Percentiles rank a stretch among this genome's conserved stretches.
Conservation (phyloP, 2,329 filamentous ascomycete species). For the Colletotrichum filicis region DNA sequence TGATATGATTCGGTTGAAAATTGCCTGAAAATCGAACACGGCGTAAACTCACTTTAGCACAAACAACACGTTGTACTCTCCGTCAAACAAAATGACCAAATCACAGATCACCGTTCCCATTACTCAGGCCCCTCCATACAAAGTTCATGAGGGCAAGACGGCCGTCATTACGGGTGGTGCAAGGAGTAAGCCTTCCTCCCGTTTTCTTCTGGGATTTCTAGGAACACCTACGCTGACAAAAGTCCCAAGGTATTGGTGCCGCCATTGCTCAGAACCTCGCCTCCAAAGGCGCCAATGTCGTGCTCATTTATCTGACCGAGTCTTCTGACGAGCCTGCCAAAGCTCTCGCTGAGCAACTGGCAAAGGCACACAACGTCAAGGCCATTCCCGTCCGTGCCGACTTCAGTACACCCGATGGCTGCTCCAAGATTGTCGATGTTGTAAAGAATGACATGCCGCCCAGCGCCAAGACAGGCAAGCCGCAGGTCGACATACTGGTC, state of each 20-base stretch:
- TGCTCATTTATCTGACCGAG: slow-evolving; percentile 70
- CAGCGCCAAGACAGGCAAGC: slow-evolving; percentile 58
- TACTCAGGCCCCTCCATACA: slow-evolving; percentile 33
- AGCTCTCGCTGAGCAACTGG: slow-evolving; percentile 58
- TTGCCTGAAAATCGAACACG: neutral
- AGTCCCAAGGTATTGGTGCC: slow-evolving; percentile 65
- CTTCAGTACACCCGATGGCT: slow-evolving; percentile 66
- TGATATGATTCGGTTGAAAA: neutral
- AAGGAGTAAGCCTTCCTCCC: slow-evolving; percentile 48
- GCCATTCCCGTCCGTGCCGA: slow-evolving; percentile 71
- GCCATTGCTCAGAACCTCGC: slow-evolving; percentile 68
- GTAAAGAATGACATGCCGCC: slow-evolving; percentile 50
- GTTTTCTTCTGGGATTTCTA: neutral
- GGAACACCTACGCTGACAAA: slow-evolving; percentile 21
- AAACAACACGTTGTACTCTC: neutral
- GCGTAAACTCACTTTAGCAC: neutral
- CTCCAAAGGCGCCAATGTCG: slow-evolving; percentile 67
- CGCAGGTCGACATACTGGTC: slow-evolving; percentile 67
- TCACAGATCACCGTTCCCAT: slow-evolving; percentile 23
- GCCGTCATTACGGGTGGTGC: slow-evolving; percentile 64
- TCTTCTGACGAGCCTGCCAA: slow-evolving; percentile 60
- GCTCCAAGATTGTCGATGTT: slow-evolving; percentile 64
- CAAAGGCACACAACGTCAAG: slow-evolving; percentile 56
- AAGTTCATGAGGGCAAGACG: slow-evolving; percentile 55
- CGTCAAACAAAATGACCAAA: slow-evolving; percentile 21